Conservation (phyloP, 805 yeast species). For the Myxozyma melibiosi region DNA sequence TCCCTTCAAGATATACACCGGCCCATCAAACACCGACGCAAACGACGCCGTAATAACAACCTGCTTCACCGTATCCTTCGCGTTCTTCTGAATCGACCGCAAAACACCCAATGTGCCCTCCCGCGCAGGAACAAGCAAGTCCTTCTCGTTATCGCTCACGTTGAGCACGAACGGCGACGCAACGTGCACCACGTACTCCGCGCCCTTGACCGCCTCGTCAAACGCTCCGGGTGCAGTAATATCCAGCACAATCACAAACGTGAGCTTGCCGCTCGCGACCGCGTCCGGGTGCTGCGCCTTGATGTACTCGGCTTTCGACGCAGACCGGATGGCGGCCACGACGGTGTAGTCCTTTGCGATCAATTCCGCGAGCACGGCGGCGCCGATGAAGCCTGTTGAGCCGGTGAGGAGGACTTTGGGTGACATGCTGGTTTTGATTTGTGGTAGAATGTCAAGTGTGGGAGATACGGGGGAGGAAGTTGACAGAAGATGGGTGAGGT, state of each 20-base stretch:
- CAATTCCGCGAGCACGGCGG: slow-evolving; percentile 47
- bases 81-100: slow-evolving; percentile 44
- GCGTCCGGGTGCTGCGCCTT: slow-evolving; percentile 40
- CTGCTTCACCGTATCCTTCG: slow-evolving; percentile 43
- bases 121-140: slow-evolving; percentile 51
- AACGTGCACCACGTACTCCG: slow-evolving; percentile 3
- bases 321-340: slow-evolving; percentile 51
- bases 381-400: slow-evolving; percentile 55
- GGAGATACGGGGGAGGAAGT: no score
- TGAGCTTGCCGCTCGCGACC: not conserved
- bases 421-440: not conserved
- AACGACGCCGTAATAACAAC: slow-evolving; percentile 54
- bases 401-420: slow-evolving; percentile 49
- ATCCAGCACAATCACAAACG: slow-evolving; percentile 12
- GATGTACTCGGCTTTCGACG: slow-evolving; percentile 45
- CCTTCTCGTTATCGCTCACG: slow-evolving; percentile 42
- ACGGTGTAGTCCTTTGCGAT: slow-evolving; percentile 48
- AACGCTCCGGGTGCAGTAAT: slow-evolving; percentile 13
- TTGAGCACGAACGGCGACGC: slow-evolving; percentile 28
- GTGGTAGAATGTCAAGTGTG: no score
- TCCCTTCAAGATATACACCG: not conserved
- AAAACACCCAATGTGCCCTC: slow-evolving; percentile 51
- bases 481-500: no score
- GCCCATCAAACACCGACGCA: slow-evolving; percentile 41
- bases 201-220: slow-evolving; percentile 12